Evolutionary conservation across 2,329 filamentous ascomycete species (phyloP).

Genomic region (Phialophora macrospora): DNA sequence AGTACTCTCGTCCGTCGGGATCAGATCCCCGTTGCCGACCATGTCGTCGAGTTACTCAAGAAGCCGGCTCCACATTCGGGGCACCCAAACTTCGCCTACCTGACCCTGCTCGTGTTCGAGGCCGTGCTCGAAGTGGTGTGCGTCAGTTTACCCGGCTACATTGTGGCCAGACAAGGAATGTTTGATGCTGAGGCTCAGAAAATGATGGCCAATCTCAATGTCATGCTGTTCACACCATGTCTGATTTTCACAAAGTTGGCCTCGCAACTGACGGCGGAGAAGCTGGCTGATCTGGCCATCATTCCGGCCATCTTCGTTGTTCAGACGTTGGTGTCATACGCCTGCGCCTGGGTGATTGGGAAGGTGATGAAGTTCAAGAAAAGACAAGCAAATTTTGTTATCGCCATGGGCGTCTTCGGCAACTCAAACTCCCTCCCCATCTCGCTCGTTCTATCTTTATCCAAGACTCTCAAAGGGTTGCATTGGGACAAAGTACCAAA

Average conservation of each 20-base stretch:
- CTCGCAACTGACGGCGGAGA: constrained; percentile 88
- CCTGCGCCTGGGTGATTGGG: constrained; percentile 72
- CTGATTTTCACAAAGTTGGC: constrained; percentile 97
- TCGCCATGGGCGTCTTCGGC: constrained; percentile 96
- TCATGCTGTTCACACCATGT: constrained; percentile 94
- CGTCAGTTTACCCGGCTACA: constrained; percentile 90
- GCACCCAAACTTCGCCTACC: constrained; percentile 60
- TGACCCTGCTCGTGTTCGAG: constrained; percentile 86
- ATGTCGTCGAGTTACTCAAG: constrained; percentile 24
- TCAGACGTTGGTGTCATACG: constrained; percentile 85
- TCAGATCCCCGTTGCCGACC: constrained; percentile 31
- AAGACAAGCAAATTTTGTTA: constrained; percentile 89
- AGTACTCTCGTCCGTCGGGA: constrained; percentile 30
- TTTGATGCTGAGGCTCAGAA: constrained; percentile 97
- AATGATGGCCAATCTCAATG: constrained; percentile 94
- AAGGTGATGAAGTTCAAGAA: constrained; percentile 80
- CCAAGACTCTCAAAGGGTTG: constrained; percentile 85
- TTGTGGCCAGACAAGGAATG: constrained; percentile 85
- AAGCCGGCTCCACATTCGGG: constrained; percentile 42
- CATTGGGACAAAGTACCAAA: constrained; percentile 92
- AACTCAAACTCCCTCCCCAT: constrained; percentile 98
- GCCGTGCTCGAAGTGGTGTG: constrained; percentile 95
- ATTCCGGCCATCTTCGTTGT: constrained; percentile 94
- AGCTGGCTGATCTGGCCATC: constrained; percentile 84
- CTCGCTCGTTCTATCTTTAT: constrained; percentile 90